phyloP scores from a whole-genome alignment of 257 asterid genomes.

The Petunia secreta region DNA sequence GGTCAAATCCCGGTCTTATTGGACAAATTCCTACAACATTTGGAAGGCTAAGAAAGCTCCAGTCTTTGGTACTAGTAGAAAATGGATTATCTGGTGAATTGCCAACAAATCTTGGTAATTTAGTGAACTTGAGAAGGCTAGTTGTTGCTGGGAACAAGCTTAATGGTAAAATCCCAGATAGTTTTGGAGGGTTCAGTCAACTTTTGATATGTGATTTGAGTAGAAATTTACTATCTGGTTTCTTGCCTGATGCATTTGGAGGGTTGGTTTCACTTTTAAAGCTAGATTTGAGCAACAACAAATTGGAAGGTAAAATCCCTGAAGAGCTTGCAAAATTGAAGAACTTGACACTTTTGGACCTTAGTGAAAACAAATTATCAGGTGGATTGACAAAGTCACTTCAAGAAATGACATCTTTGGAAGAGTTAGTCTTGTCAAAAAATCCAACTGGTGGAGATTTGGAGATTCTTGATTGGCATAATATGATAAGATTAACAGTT shows the following conservation, averaged over 20 bases:
- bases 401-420: conserved; percentile 61
- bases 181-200: conserved; percentile 49
- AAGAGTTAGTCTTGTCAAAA: conserved; percentile 74
- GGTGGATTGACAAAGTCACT: conserved; percentile 62
- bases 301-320: conserved; percentile 60
- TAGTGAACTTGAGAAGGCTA: conserved; percentile 54
- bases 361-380: conserved; percentile 67
- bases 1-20: conserved; percentile 70
- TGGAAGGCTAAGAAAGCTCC: conserved; percentile 64
- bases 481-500: conserved; percentile 43
- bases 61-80: conserved; percentile 71
- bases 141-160: conserved; percentile 62
- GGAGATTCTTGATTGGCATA: conserved; percentile 53
- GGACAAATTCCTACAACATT: conserved; percentile 63
- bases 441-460: conserved; percentile 76
- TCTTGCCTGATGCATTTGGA: conserved; percentile 55
- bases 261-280: conserved; percentile 66
- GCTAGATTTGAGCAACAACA: conserved; percentile 74
- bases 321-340: conserved; percentile 47
- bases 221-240: conserved; percentile 65
- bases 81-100: conserved; percentile 67
- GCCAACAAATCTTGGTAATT: conserved; percentile 60
- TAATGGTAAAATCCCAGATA: conserved; percentile 56
- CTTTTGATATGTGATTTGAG: conserved; percentile 83
- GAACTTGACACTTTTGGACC: conserved; percentile 71